A percentile compares a stretch with the other conserved stretches of the same genome.
phyloP scores from a whole-genome alignment of 257 asterid species.

The Solanum pinnatisectum region DNA sequence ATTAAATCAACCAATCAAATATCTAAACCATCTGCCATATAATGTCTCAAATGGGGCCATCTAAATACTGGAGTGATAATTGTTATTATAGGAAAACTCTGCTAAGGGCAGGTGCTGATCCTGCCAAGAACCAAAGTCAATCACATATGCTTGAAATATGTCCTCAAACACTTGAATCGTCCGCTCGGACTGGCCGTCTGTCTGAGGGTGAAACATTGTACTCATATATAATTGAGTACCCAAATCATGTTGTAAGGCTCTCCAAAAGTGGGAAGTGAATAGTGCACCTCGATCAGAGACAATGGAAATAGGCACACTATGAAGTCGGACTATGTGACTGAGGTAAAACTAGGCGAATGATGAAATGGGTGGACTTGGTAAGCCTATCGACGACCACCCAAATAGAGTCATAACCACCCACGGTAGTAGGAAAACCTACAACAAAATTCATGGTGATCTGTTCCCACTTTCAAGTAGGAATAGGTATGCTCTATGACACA shows the following conservation, averaged over 20 bases:
- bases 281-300: background rate
- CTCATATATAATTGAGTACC: background rate
- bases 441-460: background rate
- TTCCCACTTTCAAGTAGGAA: background rate
- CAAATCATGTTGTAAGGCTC: no score
- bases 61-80: background rate
- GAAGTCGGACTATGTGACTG: background rate
- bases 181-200: fast-evolving
- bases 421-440: background rate
- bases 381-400: background rate
- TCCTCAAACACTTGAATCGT: background rate
- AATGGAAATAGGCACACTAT: background rate
- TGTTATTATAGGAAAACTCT: background rate
- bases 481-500: background rate
- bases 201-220: background rate
- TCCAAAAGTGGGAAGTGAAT: background rate
- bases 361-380: background rate
- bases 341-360: no score
- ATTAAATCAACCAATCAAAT: background rate
- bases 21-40: background rate
- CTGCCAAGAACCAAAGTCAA: background rate
- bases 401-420: background rate
- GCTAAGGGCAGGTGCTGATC: background rate
- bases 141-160: background rate
- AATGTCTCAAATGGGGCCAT: background rate